phyloP scores from a whole-genome alignment of 2,329 filamentous ascomycete species.

The Metarhizium robertsii region DNA sequence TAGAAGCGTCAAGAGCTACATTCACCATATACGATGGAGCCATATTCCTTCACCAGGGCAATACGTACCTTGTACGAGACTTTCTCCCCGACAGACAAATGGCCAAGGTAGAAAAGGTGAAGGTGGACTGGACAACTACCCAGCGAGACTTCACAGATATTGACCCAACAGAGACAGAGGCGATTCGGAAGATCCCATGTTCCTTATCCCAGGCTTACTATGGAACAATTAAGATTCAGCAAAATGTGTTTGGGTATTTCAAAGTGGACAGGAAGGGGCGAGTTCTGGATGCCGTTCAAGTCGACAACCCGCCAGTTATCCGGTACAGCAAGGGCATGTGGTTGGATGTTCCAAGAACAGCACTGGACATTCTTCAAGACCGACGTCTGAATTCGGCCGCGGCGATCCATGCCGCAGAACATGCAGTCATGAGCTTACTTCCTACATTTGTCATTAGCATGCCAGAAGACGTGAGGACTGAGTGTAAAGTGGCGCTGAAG shows the following conservation, averaged over 20 bases:
- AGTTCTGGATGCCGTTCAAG: slow-evolving; percentile 83
- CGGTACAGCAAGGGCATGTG: slow-evolving; percentile 85
- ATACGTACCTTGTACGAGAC: slow-evolving; percentile 83
- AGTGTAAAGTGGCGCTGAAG: slow-evolving; percentile 84
- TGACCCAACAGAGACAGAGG: slow-evolving; percentile 86
- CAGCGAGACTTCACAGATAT: slow-evolving; percentile 92
- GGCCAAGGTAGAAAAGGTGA: slow-evolving; percentile 79
- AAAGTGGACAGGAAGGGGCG: slow-evolving; percentile 82
- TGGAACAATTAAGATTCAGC: slow-evolving; percentile 75
- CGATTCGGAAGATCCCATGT: slow-evolving; percentile 60
- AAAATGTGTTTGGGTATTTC: slow-evolving; percentile 93
- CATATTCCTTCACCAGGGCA: slow-evolving; percentile 95
- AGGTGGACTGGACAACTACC: slow-evolving; percentile 89
- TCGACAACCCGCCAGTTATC: slow-evolving; percentile 87
- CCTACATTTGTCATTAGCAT: slow-evolving; percentile 85
- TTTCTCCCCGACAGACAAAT: slow-evolving; percentile 73
- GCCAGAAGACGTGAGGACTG: slow-evolving; percentile 86
- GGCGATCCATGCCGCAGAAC: slow-evolving; percentile 90
- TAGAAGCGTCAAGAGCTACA: slow-evolving; percentile 91
- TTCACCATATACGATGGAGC: slow-evolving; percentile 96
- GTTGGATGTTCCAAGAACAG: slow-evolving; percentile 77
- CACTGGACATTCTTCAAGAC: slow-evolving; percentile 68
- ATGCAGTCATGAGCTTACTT: slow-evolving; percentile 77
- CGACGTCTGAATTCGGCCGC: slow-evolving; percentile 72
- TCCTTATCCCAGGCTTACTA: slow-evolving; percentile 68